Evolutionary conservation across 805 yeast genomes (phyloP).

Genomic region (Metschnikowia reukaufii): DNA sequence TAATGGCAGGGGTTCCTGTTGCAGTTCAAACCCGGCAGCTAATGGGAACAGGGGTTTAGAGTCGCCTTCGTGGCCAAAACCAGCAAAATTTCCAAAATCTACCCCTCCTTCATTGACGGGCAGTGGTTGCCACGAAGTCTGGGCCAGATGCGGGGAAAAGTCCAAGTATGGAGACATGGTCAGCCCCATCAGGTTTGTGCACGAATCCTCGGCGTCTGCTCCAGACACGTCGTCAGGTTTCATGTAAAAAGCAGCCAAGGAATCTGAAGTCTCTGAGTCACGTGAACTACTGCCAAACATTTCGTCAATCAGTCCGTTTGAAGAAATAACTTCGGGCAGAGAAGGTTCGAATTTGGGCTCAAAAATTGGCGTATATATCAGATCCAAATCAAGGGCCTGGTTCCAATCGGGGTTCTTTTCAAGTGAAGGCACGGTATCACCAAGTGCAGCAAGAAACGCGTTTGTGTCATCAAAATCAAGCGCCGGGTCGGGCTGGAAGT

Average conservation of each 20-base stretch:
- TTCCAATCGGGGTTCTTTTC: slow-evolving; percentile 14
- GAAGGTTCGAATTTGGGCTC: slow-evolving; percentile 9
- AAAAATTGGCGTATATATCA: slow-evolving; percentile 1
- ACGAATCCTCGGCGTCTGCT: slow-evolving; percentile 3
- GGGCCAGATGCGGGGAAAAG: slow-evolving; percentile 7
- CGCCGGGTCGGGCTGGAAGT: slow-evolving; percentile 6
- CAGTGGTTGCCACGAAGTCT: slow-evolving; percentile 1
- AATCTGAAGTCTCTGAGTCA: slow-evolving; percentile 1
- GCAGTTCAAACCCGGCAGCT: too few species aligned
- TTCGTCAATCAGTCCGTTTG: slow-evolving; percentile 8
- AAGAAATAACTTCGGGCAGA: slow-evolving; percentile 7
- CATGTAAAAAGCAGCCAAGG: slow-evolving; percentile 2
- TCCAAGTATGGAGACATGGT: slow-evolving; percentile 8
- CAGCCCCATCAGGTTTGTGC: slow-evolving; percentile 10
- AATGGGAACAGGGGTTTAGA: too few species aligned
- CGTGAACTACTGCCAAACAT: slow-evolving; percentile 1
- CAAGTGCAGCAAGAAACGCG: slow-evolving; percentile 16
- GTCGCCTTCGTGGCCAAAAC: not conserved
- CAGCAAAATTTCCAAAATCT: not conserved
- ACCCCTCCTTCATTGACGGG: not conserved
- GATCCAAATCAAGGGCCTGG: slow-evolving; percentile 7
- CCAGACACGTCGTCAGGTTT: not conserved
- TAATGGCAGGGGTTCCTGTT: too few species aligned
- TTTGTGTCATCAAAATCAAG: slow-evolving; percentile 19
- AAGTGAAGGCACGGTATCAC: slow-evolving; percentile 15